Evolutionary conservation across 371 early-diverging fungal species (phyloP).

Genomic region (Nosema granulosis): DNA sequence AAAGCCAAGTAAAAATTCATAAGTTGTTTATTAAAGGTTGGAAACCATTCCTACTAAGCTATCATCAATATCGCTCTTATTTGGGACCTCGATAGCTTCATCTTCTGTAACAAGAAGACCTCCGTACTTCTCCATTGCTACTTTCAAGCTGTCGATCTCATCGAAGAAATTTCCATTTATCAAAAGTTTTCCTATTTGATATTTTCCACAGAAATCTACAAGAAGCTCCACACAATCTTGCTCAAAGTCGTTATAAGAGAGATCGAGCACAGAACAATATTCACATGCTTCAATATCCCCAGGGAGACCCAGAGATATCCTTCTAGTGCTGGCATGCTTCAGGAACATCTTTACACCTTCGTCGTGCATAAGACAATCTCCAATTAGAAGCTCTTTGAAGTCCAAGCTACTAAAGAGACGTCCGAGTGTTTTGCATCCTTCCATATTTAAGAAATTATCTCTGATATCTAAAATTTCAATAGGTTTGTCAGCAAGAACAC

Average conservation of each 20-base stretch:
- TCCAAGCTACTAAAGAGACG: constrained; percentile 48
- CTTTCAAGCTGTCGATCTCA: constrained; percentile 16
- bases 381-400: constrained; percentile 55
- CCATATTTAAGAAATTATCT: constrained; percentile 65
- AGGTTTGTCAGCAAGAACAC: constrained; percentile 20
- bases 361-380: constrained; percentile 62
- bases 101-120: constrained; percentile 32
- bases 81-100: neutral
- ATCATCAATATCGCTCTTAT: constrained; percentile 2
- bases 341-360: constrained; percentile 60
- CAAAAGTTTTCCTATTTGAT: constrained; percentile 40
- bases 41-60: neutral
- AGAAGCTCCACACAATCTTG: constrained; percentile 50
- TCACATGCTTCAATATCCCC: constrained; percentile 31
- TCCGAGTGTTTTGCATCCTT: constrained; percentile 58
- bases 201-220: constrained; percentile 37
- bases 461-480: constrained; percentile 64
- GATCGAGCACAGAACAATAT: constrained; percentile 50
- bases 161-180: constrained; percentile 65
- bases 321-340: constrained; percentile 29
- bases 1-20: neutral
- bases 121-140: constrained; percentile 17
- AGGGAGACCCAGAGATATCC: constrained; percentile 27
- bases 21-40: neutral
- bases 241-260: constrained; percentile 66